Base-by-base conservation (phyloP, 1,284 basidiomycete species). In the Ceratobasidium sp. region DNA sequence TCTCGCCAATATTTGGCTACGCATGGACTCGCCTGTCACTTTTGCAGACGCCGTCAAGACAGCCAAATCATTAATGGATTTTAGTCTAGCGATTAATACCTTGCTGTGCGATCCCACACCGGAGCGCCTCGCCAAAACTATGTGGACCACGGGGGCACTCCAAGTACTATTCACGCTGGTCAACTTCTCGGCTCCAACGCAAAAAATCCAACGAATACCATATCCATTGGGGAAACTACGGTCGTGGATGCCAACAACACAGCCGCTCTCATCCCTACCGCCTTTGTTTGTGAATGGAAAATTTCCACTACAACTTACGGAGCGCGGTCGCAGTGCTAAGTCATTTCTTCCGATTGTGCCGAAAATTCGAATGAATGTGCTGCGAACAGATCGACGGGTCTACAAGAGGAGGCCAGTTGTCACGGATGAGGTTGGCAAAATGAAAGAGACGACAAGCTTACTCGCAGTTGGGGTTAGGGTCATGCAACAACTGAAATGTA, bases 1-100 rank as follows among this genome's bases (percentile, higher is more conserved):
- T 30, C 66, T 69, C 26, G 66, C 66, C 35, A 54, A 69, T 18
- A 69, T 69, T n/a, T 69, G 52, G 66, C 66, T 69, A 16, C 66
- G 57, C 52, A 30, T 54, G 11, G 66, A 30, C 41, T 55, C 52
- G n/a, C 46, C 66, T 7, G 66, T 57, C 7, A 38, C 46, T 41
- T 41, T 69, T 18, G 50, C 66, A 7, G 14, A 57, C 26, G 1
- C 52, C 14, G 23, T 43, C 43, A 43, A 18, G 21, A 35, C 26
- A 3, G 35, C 63, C 1, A 16, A 44, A 1, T 4, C 26, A 13
- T 21, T 38, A 2, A 49, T 50, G 21, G 44, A 54, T 21, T 67
- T 67, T 41, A 50, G 47, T 3, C 32, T 67, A 35, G 63, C 43
- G 8, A 54, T 67, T 50, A 54, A 67, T 23, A 9, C 43, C 1